Conservation (phyloP, 2,329 filamentous ascomycete genomes). For the Tolypocladium amazonense region DNA sequence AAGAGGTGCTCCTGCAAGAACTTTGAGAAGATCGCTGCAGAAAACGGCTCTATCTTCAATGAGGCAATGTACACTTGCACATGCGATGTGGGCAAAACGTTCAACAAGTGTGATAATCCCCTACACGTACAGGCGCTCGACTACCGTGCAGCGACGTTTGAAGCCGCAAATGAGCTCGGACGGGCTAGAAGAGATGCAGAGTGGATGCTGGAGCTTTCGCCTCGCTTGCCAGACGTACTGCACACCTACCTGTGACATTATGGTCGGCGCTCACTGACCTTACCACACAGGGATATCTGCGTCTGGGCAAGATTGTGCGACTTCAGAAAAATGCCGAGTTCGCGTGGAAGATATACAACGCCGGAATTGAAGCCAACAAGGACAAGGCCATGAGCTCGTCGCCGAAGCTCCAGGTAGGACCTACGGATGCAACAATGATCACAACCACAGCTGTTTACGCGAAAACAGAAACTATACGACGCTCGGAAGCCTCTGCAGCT, state of each 20-base stretch:
- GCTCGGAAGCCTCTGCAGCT: conserved; percentile 23
- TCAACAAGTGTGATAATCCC: conserved; percentile 26
- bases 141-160: conserved; percentile 28
- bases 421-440: background rate
- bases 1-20: conserved; percentile 28
- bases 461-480: conserved; percentile 20
- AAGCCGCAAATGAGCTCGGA: conserved; percentile 24
- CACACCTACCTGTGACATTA: background rate
- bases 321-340: conserved; percentile 25
- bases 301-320: conserved; percentile 27
- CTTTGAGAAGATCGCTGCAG: conserved; percentile 20
- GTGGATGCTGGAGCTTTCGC: conserved; percentile 32
- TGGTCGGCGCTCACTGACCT: conserved; percentile 2
- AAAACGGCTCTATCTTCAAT: conserved; percentile 26
- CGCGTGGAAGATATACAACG: conserved; percentile 28
- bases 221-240: conserved; percentile 26
- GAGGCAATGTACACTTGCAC: conserved; percentile 30
- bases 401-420: conserved; percentile 21
- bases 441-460: background rate
- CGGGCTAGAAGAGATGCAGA: conserved; percentile 28
- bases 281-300: conserved; percentile 26
- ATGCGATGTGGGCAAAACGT: conserved; percentile 24
- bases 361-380: conserved; percentile 24
- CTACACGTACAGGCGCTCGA: conserved; percentile 29
- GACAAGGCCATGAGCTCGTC: conserved; percentile 14